Percentiles rank a stretch among this genome's conserved stretches.
These are phyloP conservation scores for Malus hybrid DNA, from an alignment of 331 rosid species.

Conservation along the genomic window DNA sequence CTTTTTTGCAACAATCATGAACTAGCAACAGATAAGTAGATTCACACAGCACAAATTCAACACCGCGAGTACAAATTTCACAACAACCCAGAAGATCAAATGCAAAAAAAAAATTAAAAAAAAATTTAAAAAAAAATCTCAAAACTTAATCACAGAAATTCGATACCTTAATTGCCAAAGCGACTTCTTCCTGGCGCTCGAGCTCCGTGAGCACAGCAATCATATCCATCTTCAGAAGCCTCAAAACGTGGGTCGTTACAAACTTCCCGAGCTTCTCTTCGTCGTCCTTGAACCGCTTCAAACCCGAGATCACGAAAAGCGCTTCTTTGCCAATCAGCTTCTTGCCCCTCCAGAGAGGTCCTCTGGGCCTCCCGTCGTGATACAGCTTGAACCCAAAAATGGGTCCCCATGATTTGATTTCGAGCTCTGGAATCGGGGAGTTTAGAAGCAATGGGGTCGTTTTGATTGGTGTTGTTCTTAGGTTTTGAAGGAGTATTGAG, in stretches of 20 bases:
- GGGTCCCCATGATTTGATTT: constrained; percentile 14
- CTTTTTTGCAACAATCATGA: neutral
- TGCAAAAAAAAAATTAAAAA: neutral
- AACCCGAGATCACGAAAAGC: constrained; percentile 56
- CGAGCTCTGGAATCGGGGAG: neutral
- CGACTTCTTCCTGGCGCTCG: constrained; percentile 87
- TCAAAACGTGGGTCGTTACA: constrained; percentile 48
- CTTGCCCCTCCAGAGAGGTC: constrained; percentile 97
- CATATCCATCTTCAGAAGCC: constrained; percentile 80
- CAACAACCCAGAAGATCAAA: neutral
- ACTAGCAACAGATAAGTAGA: neutral
- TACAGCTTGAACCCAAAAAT: constrained; percentile 31
- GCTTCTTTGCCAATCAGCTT: constrained; percentile 94
- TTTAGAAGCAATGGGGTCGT: constrained; percentile 11
- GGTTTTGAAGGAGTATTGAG: constrained; percentile 20
- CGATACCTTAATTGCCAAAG: constrained; percentile 69
- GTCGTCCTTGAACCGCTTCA: constrained; percentile 74
- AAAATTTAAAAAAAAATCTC: too few species aligned
- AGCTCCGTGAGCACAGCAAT: constrained; percentile 79
- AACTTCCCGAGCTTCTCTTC: constrained; percentile 66
- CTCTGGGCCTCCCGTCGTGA: constrained; percentile 96
- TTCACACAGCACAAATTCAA: neutral
- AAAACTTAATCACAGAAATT: neutral
- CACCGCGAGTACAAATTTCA: neutral
- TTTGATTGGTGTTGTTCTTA: constrained; percentile 10